These are phyloP conservation scores for Ogataea nakhonphanomensis DNA, from an alignment of 805 yeast species.

Conservation along the genomic window DNA sequence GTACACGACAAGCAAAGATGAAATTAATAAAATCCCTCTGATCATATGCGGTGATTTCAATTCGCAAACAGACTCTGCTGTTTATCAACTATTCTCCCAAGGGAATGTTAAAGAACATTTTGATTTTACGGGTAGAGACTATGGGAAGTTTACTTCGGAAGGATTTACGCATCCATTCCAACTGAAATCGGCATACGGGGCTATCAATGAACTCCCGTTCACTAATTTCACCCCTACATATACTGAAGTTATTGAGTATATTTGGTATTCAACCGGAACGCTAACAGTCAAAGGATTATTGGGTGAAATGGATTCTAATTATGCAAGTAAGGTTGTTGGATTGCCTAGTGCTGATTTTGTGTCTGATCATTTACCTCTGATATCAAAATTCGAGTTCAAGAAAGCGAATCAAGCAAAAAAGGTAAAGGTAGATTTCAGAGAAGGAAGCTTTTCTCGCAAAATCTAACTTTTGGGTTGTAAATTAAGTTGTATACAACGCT, in stretches of 20 bases:
- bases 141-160: conserved; percentile 85
- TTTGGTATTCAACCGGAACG: conserved; percentile 87
- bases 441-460: conserved; percentile 28
- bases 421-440: conserved; percentile 29
- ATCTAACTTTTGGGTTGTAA: conserved; percentile 18
- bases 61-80: conserved; percentile 84
- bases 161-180: conserved; percentile 82
- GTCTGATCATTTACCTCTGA: conserved; percentile 89
- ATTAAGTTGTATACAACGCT: conserved; percentile 1
- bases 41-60: conserved; percentile 95
- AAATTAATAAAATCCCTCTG: conserved; percentile 54
- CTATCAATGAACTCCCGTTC: conserved; percentile 86
- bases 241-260: conserved; percentile 90
- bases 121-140: conserved; percentile 83
- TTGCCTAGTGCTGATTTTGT: conserved; percentile 93
- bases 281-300: conserved; percentile 80
- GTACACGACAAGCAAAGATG: conserved; percentile 31
- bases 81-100: conserved; percentile 80
- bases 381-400: conserved; percentile 72
- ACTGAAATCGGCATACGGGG: conserved; percentile 79
- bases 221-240: conserved; percentile 93
- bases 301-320: conserved; percentile 79
- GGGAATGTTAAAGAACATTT: conserved; percentile 76
- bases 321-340: conserved; percentile 75
- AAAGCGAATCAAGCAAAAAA: conserved; percentile 33